Percentiles rank a stretch among this genome's conserved stretches.
These are phyloP conservation scores for Sugiyamaella qingdaonensis DNA, from an alignment of 805 yeast species.

Conservation along the genomic window DNA sequence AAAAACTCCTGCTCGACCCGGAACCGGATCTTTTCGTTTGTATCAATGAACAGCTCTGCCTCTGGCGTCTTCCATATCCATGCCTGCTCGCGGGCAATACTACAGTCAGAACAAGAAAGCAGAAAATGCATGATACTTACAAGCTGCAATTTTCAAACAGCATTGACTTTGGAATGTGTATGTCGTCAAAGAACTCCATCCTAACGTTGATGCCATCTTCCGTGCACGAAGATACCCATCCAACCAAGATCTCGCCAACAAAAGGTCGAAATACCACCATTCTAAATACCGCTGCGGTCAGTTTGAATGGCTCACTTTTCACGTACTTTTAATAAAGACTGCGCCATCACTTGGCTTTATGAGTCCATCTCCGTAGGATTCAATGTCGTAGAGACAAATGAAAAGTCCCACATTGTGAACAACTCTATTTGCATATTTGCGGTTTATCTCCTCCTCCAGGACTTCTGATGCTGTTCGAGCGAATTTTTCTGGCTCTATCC, in stretches of 20 bases:
- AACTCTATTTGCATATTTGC: constrained; percentile 81
- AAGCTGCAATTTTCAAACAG: constrained; percentile 74
- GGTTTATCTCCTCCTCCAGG: constrained; percentile 72
- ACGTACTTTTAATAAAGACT: constrained; percentile 54
- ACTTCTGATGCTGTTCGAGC: constrained; percentile 67
- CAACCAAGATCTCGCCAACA: constrained; percentile 86
- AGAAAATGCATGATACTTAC: constrained; percentile 21
- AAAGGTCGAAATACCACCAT: constrained; percentile 87
- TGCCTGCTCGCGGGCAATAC: constrained; percentile 65
- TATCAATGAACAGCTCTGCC: constrained; percentile 76
- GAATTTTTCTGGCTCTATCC: constrained; percentile 84
- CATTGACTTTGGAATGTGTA: constrained; percentile 78
- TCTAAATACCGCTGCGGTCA: constrained; percentile 52
- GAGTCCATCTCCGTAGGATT: constrained; percentile 80
- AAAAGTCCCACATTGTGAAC: constrained; percentile 82
- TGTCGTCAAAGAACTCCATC: constrained; percentile 87
- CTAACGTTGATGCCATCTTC: constrained; percentile 81
- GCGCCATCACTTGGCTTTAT: constrained; percentile 95
- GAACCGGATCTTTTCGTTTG: constrained; percentile 87
- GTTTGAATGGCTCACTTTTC: background rate
- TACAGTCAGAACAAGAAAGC: background rate
- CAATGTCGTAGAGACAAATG: constrained; percentile 76
- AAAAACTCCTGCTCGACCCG: constrained; percentile 87
- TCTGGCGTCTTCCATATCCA: constrained; percentile 85
- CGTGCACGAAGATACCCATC: constrained; percentile 88